Percentiles rank a stretch among this genome's conserved stretches.
phyloP scores from a whole-genome alignment of 2,329 filamentous ascomycete genomes.

The Tricladium varicosporioides region DNA sequence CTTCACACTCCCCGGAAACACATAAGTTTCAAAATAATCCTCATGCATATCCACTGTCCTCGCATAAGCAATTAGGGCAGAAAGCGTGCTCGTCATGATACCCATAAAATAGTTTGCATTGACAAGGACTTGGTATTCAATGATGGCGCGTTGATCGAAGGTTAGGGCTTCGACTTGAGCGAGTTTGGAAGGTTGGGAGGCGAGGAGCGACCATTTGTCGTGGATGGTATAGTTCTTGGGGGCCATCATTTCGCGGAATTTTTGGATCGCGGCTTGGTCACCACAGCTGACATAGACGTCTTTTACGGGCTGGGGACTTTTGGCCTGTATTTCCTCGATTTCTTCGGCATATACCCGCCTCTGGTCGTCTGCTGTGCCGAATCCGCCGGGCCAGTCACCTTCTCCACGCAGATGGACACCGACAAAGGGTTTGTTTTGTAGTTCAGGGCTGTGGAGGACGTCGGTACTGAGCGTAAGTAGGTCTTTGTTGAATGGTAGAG shows the following conservation, averaged over 20 bases:
- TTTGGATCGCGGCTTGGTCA: conserved; percentile 6
- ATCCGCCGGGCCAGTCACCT: conserved; percentile 15
- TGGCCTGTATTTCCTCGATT: conserved; percentile 5
- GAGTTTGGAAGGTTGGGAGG: background rate
- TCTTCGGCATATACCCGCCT: conserved; percentile 8
- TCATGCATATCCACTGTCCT: background rate
- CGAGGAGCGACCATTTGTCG: conserved; percentile 1
- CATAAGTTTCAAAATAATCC: conserved; percentile 4
- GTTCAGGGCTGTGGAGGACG: conserved; percentile 7
- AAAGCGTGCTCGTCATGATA: conserved; percentile 2
- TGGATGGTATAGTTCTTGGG: conserved; percentile 4
- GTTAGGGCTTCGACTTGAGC: conserved; percentile 3
- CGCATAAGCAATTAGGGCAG: conserved; percentile 4
- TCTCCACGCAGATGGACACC: conserved; percentile 17
- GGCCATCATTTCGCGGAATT: conserved; percentile 6
- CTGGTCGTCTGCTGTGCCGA: conserved; percentile 9
- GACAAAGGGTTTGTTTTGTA: conserved; percentile 10
- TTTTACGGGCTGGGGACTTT: background rate
- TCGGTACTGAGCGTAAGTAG: conserved; percentile 9
- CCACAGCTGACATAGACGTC: conserved; percentile 16
- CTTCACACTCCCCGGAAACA: conserved; percentile 1
- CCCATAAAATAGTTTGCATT: conserved; percentile 10
- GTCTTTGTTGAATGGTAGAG: conserved; percentile 13
- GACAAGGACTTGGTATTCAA: conserved; percentile 8
- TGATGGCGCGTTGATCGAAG: conserved; percentile 9